These are phyloP conservation scores for Solanum sitiens DNA, from an alignment of 257 asterid genomes.

Conservation along the genomic window DNA sequence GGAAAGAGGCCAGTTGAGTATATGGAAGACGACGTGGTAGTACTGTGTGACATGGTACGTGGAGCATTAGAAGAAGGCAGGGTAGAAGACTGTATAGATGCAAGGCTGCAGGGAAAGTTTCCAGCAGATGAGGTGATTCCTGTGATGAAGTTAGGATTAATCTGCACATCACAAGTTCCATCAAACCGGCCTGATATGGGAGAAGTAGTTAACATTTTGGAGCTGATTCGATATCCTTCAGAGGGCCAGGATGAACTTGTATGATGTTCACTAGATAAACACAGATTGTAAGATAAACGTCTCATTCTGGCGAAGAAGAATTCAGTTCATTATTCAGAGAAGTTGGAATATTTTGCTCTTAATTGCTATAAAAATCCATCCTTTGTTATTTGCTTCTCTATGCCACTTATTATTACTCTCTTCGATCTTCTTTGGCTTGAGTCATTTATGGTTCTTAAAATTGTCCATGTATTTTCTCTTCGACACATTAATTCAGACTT, in stretches of 20 bases:
- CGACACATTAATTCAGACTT: too few species aligned
- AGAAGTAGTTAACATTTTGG: conserved; percentile 78
- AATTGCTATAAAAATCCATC: not conserved
- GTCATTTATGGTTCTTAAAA: not conserved
- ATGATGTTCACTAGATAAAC: conserved; percentile 14
- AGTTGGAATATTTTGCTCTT: conserved; percentile 1
- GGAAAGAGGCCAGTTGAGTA: conserved; percentile 92
- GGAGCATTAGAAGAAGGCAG: conserved; percentile 73
- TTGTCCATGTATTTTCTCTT: too few species aligned
- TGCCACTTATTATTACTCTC: not conserved
- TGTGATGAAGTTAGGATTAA: conserved; percentile 67
- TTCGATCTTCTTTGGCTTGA: not conserved
- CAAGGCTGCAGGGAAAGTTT: conserved; percentile 57
- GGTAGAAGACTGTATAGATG: conserved; percentile 68
- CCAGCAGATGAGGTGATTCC: conserved; percentile 81
- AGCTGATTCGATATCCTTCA: conserved; percentile 63
- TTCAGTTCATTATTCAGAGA: conserved; percentile 29
- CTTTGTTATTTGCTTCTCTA: conserved; percentile 23
- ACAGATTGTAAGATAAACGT: conserved; percentile 1
- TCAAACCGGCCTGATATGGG: conserved; percentile 87
- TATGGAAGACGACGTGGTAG: conserved; percentile 89
- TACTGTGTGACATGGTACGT: conserved; percentile 82
- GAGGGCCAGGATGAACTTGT: conserved; percentile 55
- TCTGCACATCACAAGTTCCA: conserved; percentile 88
- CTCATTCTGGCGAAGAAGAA: conserved; percentile 42